Conservation (phyloP, 2,329 filamentous ascomycete genomes). For the Beauveria medogensis region DNA sequence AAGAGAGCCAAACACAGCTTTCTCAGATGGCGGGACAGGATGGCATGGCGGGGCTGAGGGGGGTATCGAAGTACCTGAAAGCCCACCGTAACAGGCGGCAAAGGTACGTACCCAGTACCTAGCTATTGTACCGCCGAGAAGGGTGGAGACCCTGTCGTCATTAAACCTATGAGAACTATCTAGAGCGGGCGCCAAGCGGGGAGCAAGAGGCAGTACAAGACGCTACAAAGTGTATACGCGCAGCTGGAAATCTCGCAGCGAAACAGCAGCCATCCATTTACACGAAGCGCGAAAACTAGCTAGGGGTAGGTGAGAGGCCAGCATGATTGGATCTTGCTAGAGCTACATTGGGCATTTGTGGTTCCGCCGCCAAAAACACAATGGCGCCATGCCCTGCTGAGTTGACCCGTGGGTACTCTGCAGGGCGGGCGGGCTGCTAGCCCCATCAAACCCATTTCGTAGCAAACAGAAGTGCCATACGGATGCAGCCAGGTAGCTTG, state of each 20-base stretch:
- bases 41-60: conserved; percentile 12
- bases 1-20: conserved; percentile 4
- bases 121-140: conserved; percentile 8
- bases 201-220: conserved; percentile 6
- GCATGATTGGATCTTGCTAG: conserved; percentile 1
- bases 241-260: conserved; percentile 5
- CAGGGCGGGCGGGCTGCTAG: neutral
- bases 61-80: conserved; percentile 3
- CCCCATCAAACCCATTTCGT: neutral
- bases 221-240: neutral
- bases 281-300: neutral
- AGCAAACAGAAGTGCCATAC: neutral
- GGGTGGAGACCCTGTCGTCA: conserved; percentile 11
- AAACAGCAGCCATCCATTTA: neutral
- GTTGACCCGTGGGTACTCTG: neutral
- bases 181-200: conserved; percentile 9
- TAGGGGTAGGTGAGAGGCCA: neutral
- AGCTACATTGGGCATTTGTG: neutral
- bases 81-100: neutral
- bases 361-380: neutral
- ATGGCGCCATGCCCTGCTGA: neutral
- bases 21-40: conserved; percentile 10
- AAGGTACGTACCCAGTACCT: neutral
- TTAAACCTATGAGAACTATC: conserved; percentile 12
- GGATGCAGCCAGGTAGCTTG: neutral